These are phyloP conservation scores for Pneumocystis murina DNA, from an alignment of 1,139 yeast species.

Conservation along the genomic window DNA sequence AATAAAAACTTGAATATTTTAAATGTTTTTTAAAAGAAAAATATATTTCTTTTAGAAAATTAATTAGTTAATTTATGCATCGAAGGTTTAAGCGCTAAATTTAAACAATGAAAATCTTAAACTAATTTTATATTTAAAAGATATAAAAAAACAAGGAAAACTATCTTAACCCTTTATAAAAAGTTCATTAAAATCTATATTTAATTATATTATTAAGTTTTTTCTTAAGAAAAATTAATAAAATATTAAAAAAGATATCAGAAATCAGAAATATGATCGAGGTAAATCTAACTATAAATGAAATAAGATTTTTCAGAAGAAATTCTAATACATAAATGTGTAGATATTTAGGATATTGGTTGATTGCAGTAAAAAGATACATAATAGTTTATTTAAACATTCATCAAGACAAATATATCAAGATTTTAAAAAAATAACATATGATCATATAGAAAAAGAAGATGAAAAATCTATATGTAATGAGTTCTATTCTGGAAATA, in stretches of 20 bases:
- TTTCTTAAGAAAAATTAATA: not conserved
- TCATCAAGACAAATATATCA: not conserved
- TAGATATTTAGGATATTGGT: not conserved
- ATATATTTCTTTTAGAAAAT: too few species aligned
- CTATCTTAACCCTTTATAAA: not conserved
- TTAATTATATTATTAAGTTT: not conserved
- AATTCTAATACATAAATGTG: not conserved
- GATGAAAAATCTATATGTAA: not conserved
- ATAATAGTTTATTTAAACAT: not conserved
- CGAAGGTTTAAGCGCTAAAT: too few species aligned
- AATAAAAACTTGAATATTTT: too few species aligned
- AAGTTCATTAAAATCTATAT: not conserved
- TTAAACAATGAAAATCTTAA: too few species aligned
- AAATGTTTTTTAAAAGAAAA: too few species aligned
- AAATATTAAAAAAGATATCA: not conserved
- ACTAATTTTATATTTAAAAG: too few species aligned
- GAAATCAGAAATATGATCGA: not conserved
- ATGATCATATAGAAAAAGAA: not conserved
- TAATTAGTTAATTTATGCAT: too few species aligned
- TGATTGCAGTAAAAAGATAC: not conserved
- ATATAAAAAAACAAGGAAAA: not conserved
- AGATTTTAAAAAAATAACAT: not conserved
- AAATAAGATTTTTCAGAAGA: not conserved
- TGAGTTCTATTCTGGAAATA: not conserved
- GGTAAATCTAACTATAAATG: not conserved